Percentiles rank a stretch among this genome's conserved stretches.
These are phyloP conservation scores for Zygnema circumcarinatum DNA, from an alignment of 139 green algal genomes.

Conservation along the genomic window DNA sequence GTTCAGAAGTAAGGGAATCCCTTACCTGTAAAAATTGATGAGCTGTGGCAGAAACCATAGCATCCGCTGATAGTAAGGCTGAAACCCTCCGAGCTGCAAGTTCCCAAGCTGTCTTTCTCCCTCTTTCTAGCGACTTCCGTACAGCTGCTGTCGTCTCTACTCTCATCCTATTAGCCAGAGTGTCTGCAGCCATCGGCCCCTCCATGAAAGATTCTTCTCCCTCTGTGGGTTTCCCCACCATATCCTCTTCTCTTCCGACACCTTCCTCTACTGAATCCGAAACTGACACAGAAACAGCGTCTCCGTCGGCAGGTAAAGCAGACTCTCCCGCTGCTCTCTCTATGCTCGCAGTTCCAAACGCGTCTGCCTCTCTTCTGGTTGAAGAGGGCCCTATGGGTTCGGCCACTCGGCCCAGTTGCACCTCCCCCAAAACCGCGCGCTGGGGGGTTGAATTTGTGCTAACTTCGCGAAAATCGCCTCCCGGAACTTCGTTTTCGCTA, in stretches of 20 bases:
- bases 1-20: background rate
- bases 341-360: background rate
- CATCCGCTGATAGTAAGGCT: conserved; percentile 39
- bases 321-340: background rate
- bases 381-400: too few relatives aligned
- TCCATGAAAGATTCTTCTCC: background rate
- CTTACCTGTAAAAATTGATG: conserved; percentile 55
- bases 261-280: background rate
- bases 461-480: background rate
- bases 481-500: background rate
- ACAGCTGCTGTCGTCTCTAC: conserved; percentile 22
- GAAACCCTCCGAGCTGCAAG: conserved; percentile 46
- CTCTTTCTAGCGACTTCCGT: conserved; percentile 29
- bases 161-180: conserved; percentile 28
- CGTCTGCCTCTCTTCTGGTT: background rate
- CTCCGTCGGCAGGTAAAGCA: too few relatives aligned
- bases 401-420: too few relatives aligned
- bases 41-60: conserved; percentile 1
- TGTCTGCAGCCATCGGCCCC: background rate
- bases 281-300: too few relatives aligned
- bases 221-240: background rate
- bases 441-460: background rate
- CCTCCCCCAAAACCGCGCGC: background rate
- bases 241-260: background rate
- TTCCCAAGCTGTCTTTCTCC: conserved; percentile 57